These are phyloP conservation scores for Zasmidium citrigriseum DNA, from an alignment of 2,329 filamentous ascomycete species.

Conservation along the genomic window DNA sequence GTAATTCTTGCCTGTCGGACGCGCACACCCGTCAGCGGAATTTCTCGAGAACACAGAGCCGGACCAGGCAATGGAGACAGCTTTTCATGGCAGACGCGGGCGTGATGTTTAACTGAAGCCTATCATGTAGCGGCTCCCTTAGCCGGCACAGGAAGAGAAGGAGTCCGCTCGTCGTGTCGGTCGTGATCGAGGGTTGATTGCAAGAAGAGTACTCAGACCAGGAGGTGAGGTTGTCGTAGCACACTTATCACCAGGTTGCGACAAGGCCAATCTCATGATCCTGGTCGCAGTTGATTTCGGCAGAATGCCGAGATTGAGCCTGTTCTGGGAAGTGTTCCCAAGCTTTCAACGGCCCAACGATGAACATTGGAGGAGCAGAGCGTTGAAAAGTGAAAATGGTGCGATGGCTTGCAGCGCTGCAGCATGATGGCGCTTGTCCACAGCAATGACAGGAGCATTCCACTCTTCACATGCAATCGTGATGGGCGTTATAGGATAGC, in stretches of 20 bases:
- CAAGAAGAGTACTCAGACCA: not conserved
- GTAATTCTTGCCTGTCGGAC: not conserved
- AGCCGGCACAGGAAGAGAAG: not conserved
- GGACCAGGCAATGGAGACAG: not conserved
- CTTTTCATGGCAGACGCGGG: not conserved
- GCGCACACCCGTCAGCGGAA: not conserved
- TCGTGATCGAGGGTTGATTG: not conserved
- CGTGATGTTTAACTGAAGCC: not conserved
- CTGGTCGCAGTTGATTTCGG: not conserved
- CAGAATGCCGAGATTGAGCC: not conserved
- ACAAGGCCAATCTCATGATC: not conserved
- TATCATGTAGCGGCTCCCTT: slow-evolving; percentile 1
- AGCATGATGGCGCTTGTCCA: no score
- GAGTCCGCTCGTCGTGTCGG: not conserved
- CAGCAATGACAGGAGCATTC: no score
- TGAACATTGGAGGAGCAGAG: not conserved
- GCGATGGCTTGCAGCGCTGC: not conserved
- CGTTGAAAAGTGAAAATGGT: not conserved
- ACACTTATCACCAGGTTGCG: not conserved
- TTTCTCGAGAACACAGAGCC: not conserved
- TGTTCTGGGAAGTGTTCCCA: not conserved
- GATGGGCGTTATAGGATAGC: no score
- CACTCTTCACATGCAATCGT: no score
- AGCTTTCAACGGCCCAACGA: not conserved
- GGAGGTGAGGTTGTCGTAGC: not conserved